Conservation (phyloP, 345 rosid genomes). For the Heritiera fomes region DNA sequence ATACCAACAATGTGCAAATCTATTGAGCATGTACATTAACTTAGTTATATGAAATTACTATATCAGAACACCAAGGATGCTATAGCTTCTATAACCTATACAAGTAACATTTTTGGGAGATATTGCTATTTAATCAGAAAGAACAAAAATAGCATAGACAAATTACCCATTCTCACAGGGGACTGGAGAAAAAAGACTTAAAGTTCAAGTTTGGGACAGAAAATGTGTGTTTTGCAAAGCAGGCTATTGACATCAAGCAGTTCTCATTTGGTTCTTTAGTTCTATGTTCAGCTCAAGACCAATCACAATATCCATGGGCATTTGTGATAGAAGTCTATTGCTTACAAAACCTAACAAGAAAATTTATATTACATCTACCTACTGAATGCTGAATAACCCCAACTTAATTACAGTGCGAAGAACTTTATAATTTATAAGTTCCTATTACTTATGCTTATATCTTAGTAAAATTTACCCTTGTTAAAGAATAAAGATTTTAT, state of each 20-base stretch:
- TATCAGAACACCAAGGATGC: neutral
- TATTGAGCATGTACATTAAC: neutral
- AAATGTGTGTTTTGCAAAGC: neutral
- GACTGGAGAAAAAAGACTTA: neutral
- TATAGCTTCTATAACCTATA: neutral
- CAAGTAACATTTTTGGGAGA: neutral
- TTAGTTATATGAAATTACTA: neutral
- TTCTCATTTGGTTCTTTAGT: neutral
- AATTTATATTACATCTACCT: neutral
- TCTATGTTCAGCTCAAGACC: neutral
- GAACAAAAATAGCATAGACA: neutral
- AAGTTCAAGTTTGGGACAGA: neutral
- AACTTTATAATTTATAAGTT: neutral
- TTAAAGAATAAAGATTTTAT: too few species aligned
- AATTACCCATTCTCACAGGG: neutral
- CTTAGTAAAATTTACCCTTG: slow-evolving; percentile 1
- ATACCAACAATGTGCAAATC: neutral
- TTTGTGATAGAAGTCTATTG: neutral
- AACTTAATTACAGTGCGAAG: neutral
- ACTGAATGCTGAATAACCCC: neutral
- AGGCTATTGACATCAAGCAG: neutral
- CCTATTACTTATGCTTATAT: neutral
- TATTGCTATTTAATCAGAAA: neutral
- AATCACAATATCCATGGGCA: neutral
- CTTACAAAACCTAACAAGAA: neutral